Evolutionary conservation across 2,329 filamentous ascomycete species (phyloP).

Genomic region (Talaromyces marneffei): DNA sequence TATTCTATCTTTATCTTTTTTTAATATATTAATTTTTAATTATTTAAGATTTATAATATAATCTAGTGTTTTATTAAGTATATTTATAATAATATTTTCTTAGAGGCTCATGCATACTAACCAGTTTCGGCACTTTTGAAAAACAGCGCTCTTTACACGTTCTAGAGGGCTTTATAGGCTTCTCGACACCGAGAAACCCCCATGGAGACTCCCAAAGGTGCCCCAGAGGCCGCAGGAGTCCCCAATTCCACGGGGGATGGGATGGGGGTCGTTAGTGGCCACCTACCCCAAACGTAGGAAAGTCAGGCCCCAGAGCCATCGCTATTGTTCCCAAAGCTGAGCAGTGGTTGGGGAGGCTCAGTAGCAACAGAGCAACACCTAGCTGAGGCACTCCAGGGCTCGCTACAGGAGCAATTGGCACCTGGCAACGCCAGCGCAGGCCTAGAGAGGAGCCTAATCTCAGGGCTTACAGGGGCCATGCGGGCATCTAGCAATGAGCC

Average conservation of each 20-base stretch:
- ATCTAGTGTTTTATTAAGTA: background rate
- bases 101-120: too few relatives aligned
- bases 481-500: too few relatives aligned
- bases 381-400: too few relatives aligned
- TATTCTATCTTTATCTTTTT: background rate
- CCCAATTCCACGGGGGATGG: background rate
- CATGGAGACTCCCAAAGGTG: background rate
- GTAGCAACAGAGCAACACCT: too few relatives aligned
- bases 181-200: background rate
- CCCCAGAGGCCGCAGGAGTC: background rate
- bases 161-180: background rate
- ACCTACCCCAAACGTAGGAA: too few relatives aligned
- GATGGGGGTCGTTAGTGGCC: background rate
- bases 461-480: too few relatives aligned
- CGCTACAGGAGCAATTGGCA: too few relatives aligned
- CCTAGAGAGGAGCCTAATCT: too few relatives aligned
- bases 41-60: background rate
- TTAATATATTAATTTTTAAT: background rate
- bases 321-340: too few relatives aligned
- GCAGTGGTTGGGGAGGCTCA: too few relatives aligned
- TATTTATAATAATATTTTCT: background rate
- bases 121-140: background rate
- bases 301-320: background rate
- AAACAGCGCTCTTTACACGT: background rate
- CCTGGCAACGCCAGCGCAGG: too few relatives aligned